Evolutionary conservation across 768 basidiomycete species (phyloP).

Genomic region (Cystobasidium onofrii): DNA sequence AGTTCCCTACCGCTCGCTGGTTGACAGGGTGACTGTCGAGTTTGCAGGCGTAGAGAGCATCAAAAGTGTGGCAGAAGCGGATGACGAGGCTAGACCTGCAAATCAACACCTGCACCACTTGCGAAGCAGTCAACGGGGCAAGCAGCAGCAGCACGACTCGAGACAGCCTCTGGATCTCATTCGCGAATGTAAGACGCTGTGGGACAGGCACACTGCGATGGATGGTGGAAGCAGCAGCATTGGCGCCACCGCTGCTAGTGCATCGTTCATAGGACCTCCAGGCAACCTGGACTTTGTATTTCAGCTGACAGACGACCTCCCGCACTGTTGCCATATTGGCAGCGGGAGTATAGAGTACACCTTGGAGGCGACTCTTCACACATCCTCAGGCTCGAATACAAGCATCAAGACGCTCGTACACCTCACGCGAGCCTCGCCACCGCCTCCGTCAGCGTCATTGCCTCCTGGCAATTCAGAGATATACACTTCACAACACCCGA

Average conservation of each 20-base stretch:
- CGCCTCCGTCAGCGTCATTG: conserved; percentile 47
- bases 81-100: background rate
- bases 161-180: conserved; percentile 14
- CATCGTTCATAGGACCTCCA: background rate
- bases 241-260: background rate
- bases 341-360: conserved; percentile 65
- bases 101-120: background rate
- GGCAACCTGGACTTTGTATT: conserved; percentile 50
- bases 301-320: conserved; percentile 67
- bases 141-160: background rate
- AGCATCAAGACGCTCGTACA: conserved; percentile 34
- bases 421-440: conserved; percentile 33
- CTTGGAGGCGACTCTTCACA: conserved; percentile 60
- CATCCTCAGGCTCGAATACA: conserved; percentile 40
- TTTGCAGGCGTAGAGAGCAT: conserved; percentile 35
- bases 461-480: conserved; percentile 65
- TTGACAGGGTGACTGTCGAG: conserved; percentile 1
- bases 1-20: conserved; percentile 2
- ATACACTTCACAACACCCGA: conserved; percentile 49
- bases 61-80: background rate
- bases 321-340: conserved; percentile 69
- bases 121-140: background rate
- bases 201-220: background rate
- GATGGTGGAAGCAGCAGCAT: background rate
- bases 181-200: conserved; percentile 3